Base-by-base conservation (phyloP, 179 eudicot genomes). In the Gypsophila paniculata region DNA sequence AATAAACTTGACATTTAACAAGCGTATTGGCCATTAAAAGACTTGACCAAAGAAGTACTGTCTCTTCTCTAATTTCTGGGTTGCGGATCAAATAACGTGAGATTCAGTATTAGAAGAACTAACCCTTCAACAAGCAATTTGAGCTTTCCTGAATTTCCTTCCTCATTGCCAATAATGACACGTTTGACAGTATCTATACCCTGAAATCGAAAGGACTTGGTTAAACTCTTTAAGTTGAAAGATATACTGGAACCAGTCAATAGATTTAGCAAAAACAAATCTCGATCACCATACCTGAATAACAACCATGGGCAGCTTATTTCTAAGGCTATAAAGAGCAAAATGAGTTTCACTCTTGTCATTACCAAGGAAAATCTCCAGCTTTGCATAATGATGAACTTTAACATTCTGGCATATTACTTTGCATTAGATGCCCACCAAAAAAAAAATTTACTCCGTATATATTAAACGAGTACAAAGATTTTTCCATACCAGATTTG, bases 121-220 rank as follows among this genome's bases (percentile, higher is more conserved):
- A 70, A 92, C 98, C 98, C 98, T 79, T 92, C 98, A 59, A 88
- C 96, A 60, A 84, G 76, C 81, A 92, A 69, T 36, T 84, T 78
- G 76, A 76, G 84, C 79, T 75, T 72, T 29, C 79, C 85, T 61
- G 77, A 77, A 46, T 77, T 76, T 60, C 77, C 79, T 71, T 79
- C 81, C 53, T 78, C 76, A 51, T 80, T 79, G 61, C 74, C 84
- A 57, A 90, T 77, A 49, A 93, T 83, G 65, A 85, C 96, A 67
- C 98, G 89, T 76, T 87, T 88, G 77, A 90, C 82, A 12, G 93
- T 85, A 71, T 76, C 76, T 48, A 90, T 87, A 52, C 98, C 98
- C 98, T 93, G 87, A 38, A 81, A 78, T n/a, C 55, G 46, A 74
- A 74, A 23, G 39, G 13, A 57, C 61, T 75, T 17, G 25, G 13